These are phyloP conservation scores for Xeromyces bisporus DNA, from an alignment of 495 filamentous ascomycete species.

Conservation along the genomic window DNA sequence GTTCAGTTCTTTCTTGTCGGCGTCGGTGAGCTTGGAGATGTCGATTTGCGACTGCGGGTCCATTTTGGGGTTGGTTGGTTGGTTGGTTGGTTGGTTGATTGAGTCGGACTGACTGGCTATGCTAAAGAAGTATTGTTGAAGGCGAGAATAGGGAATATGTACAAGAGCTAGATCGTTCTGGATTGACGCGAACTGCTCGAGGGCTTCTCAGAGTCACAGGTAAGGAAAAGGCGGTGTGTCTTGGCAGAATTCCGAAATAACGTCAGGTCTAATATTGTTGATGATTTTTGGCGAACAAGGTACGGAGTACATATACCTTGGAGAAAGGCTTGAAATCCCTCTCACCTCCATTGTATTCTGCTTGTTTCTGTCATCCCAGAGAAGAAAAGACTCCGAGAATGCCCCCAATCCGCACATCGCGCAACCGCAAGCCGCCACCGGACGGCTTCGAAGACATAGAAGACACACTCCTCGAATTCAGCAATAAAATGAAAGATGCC, in stretches of 20 bases:
- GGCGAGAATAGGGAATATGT: no score
- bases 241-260: conserved; percentile 19
- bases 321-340: no score
- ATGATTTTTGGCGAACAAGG: no score
- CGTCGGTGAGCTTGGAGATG: conserved; percentile 55
- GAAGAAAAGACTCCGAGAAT: conserved; percentile 45
- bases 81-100: no score
- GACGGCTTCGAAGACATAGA: conserved; percentile 94
- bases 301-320: no score
- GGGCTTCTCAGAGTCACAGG: no score
- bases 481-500: conserved; percentile 98
- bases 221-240: conserved; percentile 12
- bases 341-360: neutral
- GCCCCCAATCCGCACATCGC: conserved; percentile 66
- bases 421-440: conserved; percentile 78
- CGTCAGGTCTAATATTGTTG: conserved; percentile 3
- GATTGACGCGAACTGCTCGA: no score
- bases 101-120: no score
- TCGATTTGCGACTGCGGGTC: conserved; percentile 31
- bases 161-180: no score
- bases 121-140: no score
- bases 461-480: conserved; percentile 87
- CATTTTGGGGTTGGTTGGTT: conserved; percentile 12
- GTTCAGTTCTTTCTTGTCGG: conserved; percentile 75
- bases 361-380: no score